These are phyloP conservation scores for Ascodesmis nigricans DNA, from an alignment of 495 filamentous ascomycete species.

Conservation along the genomic window DNA sequence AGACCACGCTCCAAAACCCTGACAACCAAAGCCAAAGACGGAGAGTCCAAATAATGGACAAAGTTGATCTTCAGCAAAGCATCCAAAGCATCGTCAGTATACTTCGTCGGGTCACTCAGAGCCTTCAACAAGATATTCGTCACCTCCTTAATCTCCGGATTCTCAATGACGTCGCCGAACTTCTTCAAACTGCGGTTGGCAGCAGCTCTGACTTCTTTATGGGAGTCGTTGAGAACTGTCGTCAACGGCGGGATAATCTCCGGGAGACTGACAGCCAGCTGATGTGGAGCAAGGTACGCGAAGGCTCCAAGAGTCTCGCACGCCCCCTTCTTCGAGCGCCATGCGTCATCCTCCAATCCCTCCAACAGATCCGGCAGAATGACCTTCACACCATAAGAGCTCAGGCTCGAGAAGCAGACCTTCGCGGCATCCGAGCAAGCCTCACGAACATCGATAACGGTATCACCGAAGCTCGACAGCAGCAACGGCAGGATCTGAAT, in stretches of 20 bases:
- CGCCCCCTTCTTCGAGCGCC: slow-evolving; percentile 94
- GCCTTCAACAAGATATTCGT: slow-evolving; percentile 86
- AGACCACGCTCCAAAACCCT: slow-evolving; percentile 88
- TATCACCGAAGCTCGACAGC: slow-evolving; percentile 70
- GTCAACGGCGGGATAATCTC: slow-evolving; percentile 94
- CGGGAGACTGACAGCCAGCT: slow-evolving; percentile 73
- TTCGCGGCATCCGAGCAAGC: slow-evolving; percentile 83
- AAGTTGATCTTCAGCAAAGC: slow-evolving; percentile 87
- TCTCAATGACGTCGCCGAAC: slow-evolving; percentile 95
- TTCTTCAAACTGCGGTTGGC: slow-evolving; percentile 91
- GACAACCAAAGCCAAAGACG: slow-evolving; percentile 66
- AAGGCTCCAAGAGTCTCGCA: slow-evolving; percentile 91
- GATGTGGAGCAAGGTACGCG: slow-evolving; percentile 91
- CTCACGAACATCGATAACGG: slow-evolving; percentile 70
- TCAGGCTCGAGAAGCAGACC: slow-evolving; percentile 76
- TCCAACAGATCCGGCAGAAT: slow-evolving; percentile 81
- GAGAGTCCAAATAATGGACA: slow-evolving; percentile 87
- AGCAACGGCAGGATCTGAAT: slow-evolving; percentile 88
- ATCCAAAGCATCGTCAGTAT: slow-evolving; percentile 88
- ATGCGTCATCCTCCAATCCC: slow-evolving; percentile 83
- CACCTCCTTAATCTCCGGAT: slow-evolving; percentile 81
- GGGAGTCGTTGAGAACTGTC: slow-evolving; percentile 81
- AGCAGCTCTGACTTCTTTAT: slow-evolving; percentile 80
- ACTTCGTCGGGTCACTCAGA: slow-evolving; percentile 88
- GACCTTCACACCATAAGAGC: slow-evolving; percentile 86